phyloP scores from a whole-genome alignment of 768 basidiomycete genomes.

The Tubosaeta sp. region DNA sequence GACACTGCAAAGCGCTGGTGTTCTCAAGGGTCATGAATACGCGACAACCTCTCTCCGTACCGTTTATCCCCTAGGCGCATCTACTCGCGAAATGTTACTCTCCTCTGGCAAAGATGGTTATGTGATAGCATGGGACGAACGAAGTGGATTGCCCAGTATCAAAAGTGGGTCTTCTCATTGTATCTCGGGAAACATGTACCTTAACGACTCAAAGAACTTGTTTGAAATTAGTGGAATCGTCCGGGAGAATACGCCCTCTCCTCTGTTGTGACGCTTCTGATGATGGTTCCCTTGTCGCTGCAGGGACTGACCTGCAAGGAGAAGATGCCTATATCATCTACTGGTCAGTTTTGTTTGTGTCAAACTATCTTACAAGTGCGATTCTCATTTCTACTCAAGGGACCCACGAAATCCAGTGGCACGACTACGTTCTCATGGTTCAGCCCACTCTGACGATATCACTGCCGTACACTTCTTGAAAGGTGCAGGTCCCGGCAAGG shows the following conservation, averaged over 20 bases:
- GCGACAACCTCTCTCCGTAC: slow-evolving; percentile 56
- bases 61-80: slow-evolving; percentile 38
- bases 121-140: slow-evolving; percentile 73
- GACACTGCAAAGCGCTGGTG: slow-evolving; percentile 42
- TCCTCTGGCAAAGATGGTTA: slow-evolving; percentile 70
- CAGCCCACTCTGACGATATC: slow-evolving; percentile 92
- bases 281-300: slow-evolving; percentile 71
- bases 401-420: slow-evolving; percentile 76
- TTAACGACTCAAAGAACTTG: slow-evolving; percentile 38
- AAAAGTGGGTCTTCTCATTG: slow-evolving; percentile 48
- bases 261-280: slow-evolving; percentile 68
- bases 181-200: slow-evolving; percentile 2
- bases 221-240: slow-evolving; percentile 42
- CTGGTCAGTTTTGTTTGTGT: slow-evolving; percentile 49
- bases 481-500: slow-evolving; percentile 29
- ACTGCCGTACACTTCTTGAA: slow-evolving; percentile 61
- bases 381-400: slow-evolving; percentile 45
- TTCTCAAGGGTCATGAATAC: slow-evolving; percentile 52
- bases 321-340: slow-evolving; percentile 82
- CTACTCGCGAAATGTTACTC: slow-evolving; percentile 43
- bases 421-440: slow-evolving; percentile 71
- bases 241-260: slow-evolving; percentile 41
- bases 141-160: slow-evolving; percentile 46
- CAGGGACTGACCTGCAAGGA: slow-evolving; percentile 75
- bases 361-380: too few relatives aligned